phyloP scores from a whole-genome alignment of 2,329 filamentous ascomycete genomes.

The Emergomyces orientalis region DNA sequence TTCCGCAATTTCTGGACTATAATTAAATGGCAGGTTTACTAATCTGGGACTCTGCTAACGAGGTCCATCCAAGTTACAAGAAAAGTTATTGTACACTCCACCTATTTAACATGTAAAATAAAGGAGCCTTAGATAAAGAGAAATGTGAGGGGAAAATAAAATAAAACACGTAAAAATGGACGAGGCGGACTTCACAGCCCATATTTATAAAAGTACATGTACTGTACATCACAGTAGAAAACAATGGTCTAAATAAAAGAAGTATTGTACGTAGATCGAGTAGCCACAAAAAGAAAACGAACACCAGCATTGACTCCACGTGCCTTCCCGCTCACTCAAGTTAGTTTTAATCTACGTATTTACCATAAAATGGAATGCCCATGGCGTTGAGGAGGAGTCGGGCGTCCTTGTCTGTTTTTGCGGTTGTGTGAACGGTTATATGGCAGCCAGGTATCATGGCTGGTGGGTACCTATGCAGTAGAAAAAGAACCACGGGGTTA shows the following conservation, averaged over 20 bases:
- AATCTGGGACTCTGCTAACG: not conserved
- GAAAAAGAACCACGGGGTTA: conserved; percentile 4
- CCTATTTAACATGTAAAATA: too few relatives aligned
- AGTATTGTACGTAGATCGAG: not conserved
- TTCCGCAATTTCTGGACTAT: not conserved
- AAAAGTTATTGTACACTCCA: not conserved
- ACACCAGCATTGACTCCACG: not conserved
- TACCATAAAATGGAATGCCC: conserved; percentile 75
- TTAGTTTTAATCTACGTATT: conserved; percentile 45
- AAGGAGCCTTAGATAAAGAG: too few relatives aligned
- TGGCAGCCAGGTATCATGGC: conserved; percentile 79
- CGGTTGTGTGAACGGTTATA: conserved; percentile 74
- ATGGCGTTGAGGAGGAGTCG: conserved; percentile 62
- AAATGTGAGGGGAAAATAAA: not conserved
- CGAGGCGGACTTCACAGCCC: not conserved
- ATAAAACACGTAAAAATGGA: not conserved
- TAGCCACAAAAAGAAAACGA: not conserved
- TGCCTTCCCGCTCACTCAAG: not conserved
- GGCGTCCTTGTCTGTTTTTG: conserved; percentile 75
- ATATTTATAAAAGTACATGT: not conserved
- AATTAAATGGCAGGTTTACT: not conserved
- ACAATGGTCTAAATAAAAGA: not conserved
- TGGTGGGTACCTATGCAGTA: conserved; percentile 46
- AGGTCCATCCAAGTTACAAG: not conserved
- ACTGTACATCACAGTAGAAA: not conserved